Evolutionary conservation across 2,329 filamentous ascomycete species (phyloP).

Genomic region (Xylariaceae sp.): DNA sequence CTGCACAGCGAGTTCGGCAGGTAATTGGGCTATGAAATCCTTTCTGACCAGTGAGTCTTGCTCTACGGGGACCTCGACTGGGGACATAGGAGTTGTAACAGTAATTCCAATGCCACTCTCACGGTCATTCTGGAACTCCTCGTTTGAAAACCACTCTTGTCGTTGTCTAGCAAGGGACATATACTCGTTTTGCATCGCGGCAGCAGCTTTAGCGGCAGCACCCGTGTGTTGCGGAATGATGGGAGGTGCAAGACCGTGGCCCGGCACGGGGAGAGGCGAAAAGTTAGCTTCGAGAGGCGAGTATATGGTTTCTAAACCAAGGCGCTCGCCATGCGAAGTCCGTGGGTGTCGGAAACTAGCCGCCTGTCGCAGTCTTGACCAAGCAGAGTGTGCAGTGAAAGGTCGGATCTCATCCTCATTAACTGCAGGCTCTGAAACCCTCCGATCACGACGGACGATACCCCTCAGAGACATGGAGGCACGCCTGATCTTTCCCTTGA

Average conservation of each 20-base stretch:
- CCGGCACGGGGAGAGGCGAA: conserved; percentile 47
- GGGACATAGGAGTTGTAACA: conserved; percentile 47
- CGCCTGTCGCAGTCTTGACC: conserved; percentile 55
- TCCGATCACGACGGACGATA: conserved; percentile 51
- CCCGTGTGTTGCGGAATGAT: conserved; percentile 63
- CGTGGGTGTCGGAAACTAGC: conserved; percentile 53
- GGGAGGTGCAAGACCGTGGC: conserved; percentile 57
- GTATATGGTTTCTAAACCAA: conserved; percentile 41
- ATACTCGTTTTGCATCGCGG: conserved; percentile 60
- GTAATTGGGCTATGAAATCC: conserved; percentile 61
- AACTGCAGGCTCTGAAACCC: conserved; percentile 36
- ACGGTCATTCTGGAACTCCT: conserved; percentile 57
- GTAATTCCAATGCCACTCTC: conserved; percentile 68
- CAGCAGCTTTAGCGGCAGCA: conserved; percentile 63
- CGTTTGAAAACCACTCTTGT: conserved; percentile 48
- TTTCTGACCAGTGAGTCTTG: conserved; percentile 48
- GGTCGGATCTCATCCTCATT: conserved; percentile 39
- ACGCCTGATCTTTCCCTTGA: conserved; percentile 57
- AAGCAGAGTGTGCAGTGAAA: conserved; percentile 53
- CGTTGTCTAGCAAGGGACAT: conserved; percentile 41
- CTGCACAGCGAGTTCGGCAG: conserved; percentile 61
- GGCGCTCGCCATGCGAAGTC: conserved; percentile 47
- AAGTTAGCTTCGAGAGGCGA: conserved; percentile 41
- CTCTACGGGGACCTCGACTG: conserved; percentile 36
- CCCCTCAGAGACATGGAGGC: conserved; percentile 58